phyloP scores from a whole-genome alignment of 176 grass and related monocot species.

The Coix lacrymajobi region DNA sequence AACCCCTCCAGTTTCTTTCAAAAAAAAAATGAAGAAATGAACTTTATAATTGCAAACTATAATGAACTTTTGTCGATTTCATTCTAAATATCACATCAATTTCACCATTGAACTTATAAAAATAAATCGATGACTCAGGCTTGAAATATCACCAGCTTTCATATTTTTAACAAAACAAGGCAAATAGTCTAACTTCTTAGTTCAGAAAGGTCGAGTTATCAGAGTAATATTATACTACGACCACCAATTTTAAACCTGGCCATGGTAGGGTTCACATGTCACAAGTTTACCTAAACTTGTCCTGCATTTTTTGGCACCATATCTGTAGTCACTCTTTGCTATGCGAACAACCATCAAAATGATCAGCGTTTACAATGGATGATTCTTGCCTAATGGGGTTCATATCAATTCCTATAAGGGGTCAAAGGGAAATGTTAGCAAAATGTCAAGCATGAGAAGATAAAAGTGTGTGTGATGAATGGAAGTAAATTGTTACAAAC shows the following conservation, averaged over 20 bases:
- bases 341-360: conserved; percentile 45
- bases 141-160: conserved; percentile 5
- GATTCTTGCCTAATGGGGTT: conserved; percentile 45
- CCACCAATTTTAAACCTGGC: conserved; percentile 1
- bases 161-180: neutral
- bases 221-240: conserved; percentile 1
- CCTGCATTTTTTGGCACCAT: conserved; percentile 39
- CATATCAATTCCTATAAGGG: conserved; percentile 47
- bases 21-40: neutral
- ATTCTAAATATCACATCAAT: neutral
- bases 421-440: neutral
- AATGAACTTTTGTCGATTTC: neutral
- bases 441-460: conserved; percentile 4
- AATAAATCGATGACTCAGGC: neutral
- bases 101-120: neutral
- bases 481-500: conserved; percentile 30
- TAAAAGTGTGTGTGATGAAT: neutral
- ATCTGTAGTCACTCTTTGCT: conserved; percentile 36
- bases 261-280: neutral
- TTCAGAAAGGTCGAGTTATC: conserved; percentile 1
- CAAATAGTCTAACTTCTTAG: neutral
- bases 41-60: neutral
- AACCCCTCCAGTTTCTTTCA: too few species aligned
- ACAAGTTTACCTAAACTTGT: conserved; percentile 39
- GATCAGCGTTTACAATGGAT: conserved; percentile 34